Conservation (phyloP, 1,284 basidiomycete species). For the Cystobasidiaceae sp. region DNA sequence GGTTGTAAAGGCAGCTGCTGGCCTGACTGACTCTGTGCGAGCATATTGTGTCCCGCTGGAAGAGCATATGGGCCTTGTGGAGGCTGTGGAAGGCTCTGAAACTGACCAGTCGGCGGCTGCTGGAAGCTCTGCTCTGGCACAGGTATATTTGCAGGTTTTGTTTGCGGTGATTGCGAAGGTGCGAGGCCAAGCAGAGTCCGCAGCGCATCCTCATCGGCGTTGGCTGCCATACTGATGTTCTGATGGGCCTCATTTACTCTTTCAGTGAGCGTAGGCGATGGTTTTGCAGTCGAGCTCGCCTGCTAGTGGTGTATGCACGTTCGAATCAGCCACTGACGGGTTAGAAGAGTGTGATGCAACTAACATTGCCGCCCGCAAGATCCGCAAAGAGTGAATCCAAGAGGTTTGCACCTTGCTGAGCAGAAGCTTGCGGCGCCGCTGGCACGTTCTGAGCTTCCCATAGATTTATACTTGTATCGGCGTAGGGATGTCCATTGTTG, state of each 20-base stretch:
- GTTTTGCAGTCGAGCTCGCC: background rate
- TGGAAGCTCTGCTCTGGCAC: background rate
- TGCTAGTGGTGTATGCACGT: conserved; percentile 44
- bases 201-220: conserved; percentile 17
- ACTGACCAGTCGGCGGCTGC: background rate
- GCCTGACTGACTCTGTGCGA: background rate
- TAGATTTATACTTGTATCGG: background rate
- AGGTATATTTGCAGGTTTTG: background rate
- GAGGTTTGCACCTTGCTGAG: conserved; percentile 29
- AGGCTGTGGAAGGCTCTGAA: background rate
- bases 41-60: background rate
- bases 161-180: background rate
- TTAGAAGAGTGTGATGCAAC: background rate
- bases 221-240: background rate
- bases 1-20: background rate
- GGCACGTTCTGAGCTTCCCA: conserved; percentile 14
- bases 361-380: background rate
- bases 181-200: conserved; percentile 20
- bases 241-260: background rate
- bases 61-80: too few species aligned
- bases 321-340: too few species aligned
- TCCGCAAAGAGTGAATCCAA: conserved; percentile 43
- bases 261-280: conserved; percentile 2
- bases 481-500: background rate
- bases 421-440: conserved; percentile 6